phyloP scores from a whole-genome alignment of 208 protist species.

The Leishmania martiniquensis region DNA sequence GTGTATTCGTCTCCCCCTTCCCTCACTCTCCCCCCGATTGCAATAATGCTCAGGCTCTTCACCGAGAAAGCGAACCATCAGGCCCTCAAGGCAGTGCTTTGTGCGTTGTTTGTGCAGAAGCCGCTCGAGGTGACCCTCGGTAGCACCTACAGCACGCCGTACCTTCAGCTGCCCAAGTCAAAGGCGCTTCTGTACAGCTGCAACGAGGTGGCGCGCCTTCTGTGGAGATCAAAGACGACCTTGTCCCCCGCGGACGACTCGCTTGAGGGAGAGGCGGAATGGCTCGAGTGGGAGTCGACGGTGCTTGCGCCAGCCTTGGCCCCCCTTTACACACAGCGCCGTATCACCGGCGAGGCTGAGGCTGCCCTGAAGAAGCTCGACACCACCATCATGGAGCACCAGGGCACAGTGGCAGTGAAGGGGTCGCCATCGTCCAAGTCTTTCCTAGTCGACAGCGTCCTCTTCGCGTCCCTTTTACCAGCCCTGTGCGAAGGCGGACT shows the following conservation, averaged over 20 bases:
- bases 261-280: constrained; percentile 72
- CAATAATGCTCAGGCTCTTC: constrained; percentile 53
- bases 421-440: constrained; percentile 28
- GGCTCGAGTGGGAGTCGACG: constrained; percentile 85
- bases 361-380: constrained; percentile 67
- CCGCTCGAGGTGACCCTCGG: constrained; percentile 74
- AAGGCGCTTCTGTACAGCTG: constrained; percentile 57
- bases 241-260: constrained; percentile 18
- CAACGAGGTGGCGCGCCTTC: constrained; percentile 69
- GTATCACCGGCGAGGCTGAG: constrained; percentile 49
- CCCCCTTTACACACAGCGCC: constrained; percentile 78
- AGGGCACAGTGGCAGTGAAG: constrained; percentile 29
- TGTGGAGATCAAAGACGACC: constrained; percentile 5
- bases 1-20: background rate
- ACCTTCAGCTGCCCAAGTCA: constrained; percentile 53
- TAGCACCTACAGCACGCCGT: constrained; percentile 64
- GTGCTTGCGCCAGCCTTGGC: constrained; percentile 58
- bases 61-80: constrained; percentile 91
- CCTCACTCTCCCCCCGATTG: background rate
- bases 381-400: constrained; percentile 41
- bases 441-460: constrained; percentile 74
- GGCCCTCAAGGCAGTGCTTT: constrained; percentile 83
- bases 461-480: constrained; percentile 77
- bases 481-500: constrained; percentile 85
- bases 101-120: constrained; percentile 44